Evolutionary conservation across 2,329 filamentous ascomycete species (phyloP).

Genomic region (Paecilomyces formosus): DNA sequence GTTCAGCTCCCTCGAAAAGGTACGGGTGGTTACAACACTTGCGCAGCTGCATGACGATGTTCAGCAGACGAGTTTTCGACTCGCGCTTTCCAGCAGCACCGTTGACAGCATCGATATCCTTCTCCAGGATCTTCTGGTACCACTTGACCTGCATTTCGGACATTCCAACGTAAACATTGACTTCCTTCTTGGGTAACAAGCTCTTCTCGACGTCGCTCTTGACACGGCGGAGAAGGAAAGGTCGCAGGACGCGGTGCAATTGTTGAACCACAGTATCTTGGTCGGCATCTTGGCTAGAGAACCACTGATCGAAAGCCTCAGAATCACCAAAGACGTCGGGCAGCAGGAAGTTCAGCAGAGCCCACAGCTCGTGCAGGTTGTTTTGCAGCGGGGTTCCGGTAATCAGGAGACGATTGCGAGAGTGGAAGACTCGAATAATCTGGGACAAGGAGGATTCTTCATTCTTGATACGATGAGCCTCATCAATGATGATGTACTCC

Average conservation of each 20-base stretch:
- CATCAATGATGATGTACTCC: constrained; percentile 99
- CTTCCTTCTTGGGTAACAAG: constrained; percentile 89
- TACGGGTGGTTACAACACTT: constrained; percentile 99
- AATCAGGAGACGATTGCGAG: constrained; percentile 87
- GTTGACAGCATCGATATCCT: constrained; percentile 98
- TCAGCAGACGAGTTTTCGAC: constrained; percentile 91
- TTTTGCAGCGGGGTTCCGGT: constrained; percentile 96
- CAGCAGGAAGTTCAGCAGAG: constrained; percentile 91
- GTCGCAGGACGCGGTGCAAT: constrained; percentile 82
- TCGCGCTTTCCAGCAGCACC: constrained; percentile 93
- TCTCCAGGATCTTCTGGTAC: constrained; percentile 98
- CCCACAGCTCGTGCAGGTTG: constrained; percentile 97
- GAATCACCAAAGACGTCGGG: constrained; percentile 97
- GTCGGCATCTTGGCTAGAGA: constrained; percentile 80
- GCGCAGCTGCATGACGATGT: constrained; percentile 98
- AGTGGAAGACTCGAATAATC: constrained; percentile 93
- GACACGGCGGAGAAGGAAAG: constrained; percentile 89
- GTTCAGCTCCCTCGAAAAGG: constrained; percentile 93
- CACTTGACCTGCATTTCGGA: constrained; percentile 98
- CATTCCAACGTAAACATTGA: constrained; percentile 97
- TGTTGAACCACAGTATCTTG: constrained; percentile 96
- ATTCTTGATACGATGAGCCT: constrained; percentile 98
- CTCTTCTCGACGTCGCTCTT: constrained; percentile 99
- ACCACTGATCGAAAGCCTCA: constrained; percentile 97
- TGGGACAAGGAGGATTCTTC: constrained; percentile 95